Conservation (phyloP, 371 early-diverging fungal species). For the Apophysomyces variabilis region DNA sequence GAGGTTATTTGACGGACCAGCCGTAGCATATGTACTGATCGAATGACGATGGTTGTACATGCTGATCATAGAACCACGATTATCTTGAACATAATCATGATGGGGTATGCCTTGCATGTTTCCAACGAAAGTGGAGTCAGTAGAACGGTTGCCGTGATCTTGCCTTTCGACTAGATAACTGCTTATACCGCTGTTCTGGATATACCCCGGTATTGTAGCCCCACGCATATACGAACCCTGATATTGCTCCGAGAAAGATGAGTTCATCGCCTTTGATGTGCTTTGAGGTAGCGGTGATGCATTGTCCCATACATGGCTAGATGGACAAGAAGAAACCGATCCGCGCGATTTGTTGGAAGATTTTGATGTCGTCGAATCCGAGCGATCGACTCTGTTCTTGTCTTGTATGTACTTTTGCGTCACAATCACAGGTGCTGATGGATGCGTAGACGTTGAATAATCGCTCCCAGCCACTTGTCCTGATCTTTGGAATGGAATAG, state of each 20-base stretch:
- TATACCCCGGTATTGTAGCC: constrained; percentile 28
- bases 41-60: not conserved
- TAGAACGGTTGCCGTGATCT: not conserved
- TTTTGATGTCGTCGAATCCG: constrained; percentile 37
- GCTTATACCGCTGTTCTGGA: not conserved
- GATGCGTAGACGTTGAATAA: not conserved
- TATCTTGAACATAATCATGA: constrained; percentile 5
- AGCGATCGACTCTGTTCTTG: constrained; percentile 17
- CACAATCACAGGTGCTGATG: not conserved
- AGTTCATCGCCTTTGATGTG: constrained; percentile 23
- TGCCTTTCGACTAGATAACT: not conserved
- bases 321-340: constrained; percentile 39
- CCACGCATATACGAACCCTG: constrained; percentile 45
- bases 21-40: not conserved
- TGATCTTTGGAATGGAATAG: not conserved
- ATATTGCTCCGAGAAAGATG: constrained; percentile 32
- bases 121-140: not conserved
- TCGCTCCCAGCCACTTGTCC: not conserved
- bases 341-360: constrained; percentile 33
- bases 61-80: not conserved
- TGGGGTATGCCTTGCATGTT: not conserved
- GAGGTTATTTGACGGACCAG: constrained; percentile 1
- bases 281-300: constrained; percentile 28
- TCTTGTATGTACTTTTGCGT: not conserved
- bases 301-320: constrained; percentile 30